Conservation (phyloP, 1,139 yeast genomes). For the Scheffersomyces parashehatae region DNA sequence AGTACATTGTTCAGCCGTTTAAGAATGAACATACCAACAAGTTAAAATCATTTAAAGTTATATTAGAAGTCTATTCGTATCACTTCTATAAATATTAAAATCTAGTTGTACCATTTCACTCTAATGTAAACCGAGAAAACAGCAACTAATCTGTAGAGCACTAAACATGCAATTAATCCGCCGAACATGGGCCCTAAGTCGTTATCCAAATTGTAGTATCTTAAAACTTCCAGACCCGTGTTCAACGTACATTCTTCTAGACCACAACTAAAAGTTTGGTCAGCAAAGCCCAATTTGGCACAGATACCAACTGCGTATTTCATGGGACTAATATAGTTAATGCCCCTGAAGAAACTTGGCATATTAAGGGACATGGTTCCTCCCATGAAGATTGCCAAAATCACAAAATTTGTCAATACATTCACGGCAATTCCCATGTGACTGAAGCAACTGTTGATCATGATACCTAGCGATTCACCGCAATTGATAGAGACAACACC, state of each 20-base stretch:
- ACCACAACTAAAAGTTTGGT: conserved; percentile 35
- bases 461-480: conserved; percentile 26
- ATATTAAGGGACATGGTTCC: conserved; percentile 29
- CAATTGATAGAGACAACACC: conserved; percentile 17
- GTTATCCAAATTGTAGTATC: conserved; percentile 31
- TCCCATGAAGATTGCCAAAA: conserved; percentile 26
- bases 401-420: conserved; percentile 18
- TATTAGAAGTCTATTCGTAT: too few relatives aligned
- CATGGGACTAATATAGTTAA: conserved; percentile 25
- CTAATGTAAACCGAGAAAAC: conserved; percentile 14
- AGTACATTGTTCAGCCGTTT: too few relatives aligned
- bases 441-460: conserved; percentile 20
- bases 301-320: conserved; percentile 28
- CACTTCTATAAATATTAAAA: background rate
- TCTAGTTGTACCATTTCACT: conserved; percentile 15
- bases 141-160: conserved; percentile 20
- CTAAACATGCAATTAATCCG: conserved; percentile 20
- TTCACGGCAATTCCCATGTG: conserved; percentile 28
- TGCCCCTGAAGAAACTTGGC: conserved; percentile 25
- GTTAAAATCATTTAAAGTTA: too few relatives aligned
- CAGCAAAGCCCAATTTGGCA: conserved; percentile 38
- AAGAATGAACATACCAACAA: too few relatives aligned
- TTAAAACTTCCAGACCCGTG: conserved; percentile 38
- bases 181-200: conserved; percentile 28
- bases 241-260: conserved; percentile 27